Evolutionary conservation across 2,329 filamentous ascomycete genomes (phyloP), one percentile per base, ranked within the genome.

Genomic region (Aspergillus alliaceus): DNA sequence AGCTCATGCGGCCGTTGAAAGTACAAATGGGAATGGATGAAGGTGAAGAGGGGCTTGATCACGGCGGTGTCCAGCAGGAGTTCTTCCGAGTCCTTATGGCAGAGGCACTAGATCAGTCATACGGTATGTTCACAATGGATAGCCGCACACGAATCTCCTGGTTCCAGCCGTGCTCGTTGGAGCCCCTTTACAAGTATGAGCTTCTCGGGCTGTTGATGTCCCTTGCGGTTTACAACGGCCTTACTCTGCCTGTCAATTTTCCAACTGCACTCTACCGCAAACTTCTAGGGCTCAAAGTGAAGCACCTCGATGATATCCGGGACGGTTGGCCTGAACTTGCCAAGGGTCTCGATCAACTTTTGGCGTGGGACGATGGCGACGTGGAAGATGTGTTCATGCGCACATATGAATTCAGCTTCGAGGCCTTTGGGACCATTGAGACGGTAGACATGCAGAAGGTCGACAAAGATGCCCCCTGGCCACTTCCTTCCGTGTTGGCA

Each of bases 31-130:
- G 92, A 3, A 89, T 91, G 69, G 87, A 91, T 32, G 81, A 82
- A 53, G 91, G 91, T 29, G 95, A 98, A 72, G 88, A 96, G 71
- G 95, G 95, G 0, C 86, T 96, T 32, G 95, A 99, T 72, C 91
- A 93, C 49, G 95, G 95, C 42, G 95, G 95, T 61, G 93, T 99
- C 1, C 93, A 97, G 66, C 93, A 96, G 71, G 95, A 99, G 62
- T 98, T 96, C 71, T 98, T 99, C 77, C 86, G 91, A 15, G 77
- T 97, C 27, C 86, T 90, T 18, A 87, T 97, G 64, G 85, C 86
- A 1, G 88, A 96, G 68, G 90, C 90, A 3, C 82, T 98, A 46
- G 82, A 91, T 65, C 89, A 91, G 4, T 83, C 87, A 42, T 91
- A 90, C 67, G 92, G 86, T 75, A 79, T 77, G 78, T 98, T 98